A percentile compares a stretch with the other conserved stretches of the same genome.
phyloP scores from a whole-genome alignment of 345 rosid genomes.

The Salix caprea region DNA sequence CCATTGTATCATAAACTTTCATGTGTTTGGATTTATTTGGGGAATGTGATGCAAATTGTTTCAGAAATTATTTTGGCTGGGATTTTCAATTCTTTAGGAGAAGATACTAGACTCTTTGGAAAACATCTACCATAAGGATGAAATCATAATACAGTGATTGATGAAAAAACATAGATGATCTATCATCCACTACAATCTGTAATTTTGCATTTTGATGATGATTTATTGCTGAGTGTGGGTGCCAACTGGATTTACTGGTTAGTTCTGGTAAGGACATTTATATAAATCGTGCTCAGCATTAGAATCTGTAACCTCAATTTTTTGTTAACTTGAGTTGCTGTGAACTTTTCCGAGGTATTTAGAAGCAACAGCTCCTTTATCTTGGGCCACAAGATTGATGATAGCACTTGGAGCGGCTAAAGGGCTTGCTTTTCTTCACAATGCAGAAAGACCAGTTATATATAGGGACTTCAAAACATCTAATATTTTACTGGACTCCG shows the following conservation, averaged over 20 bases:
- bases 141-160: neutral
- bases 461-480: constrained; percentile 97
- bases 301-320: neutral
- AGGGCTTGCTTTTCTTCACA: constrained; percentile 96
- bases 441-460: constrained; percentile 91
- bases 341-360: constrained; percentile 30
- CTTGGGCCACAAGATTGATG: constrained; percentile 95
- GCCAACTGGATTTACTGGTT: neutral
- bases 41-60: neutral
- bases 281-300: too few species aligned
- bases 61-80: neutral
- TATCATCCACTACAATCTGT: neutral
- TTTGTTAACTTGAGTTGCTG: constrained; percentile 22
- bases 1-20: neutral
- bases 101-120: neutral
- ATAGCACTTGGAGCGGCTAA: constrained; percentile 98
- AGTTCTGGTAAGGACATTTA: neutral
- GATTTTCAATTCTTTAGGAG: neutral
- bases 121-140: neutral
- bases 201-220: neutral
- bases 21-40: neutral
- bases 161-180: neutral
- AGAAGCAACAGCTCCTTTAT: constrained; percentile 72
- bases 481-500: constrained; percentile 88
- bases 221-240: neutral